Conservation (phyloP, 179 eudicot genomes). For the Actinidia arguta region DNA sequence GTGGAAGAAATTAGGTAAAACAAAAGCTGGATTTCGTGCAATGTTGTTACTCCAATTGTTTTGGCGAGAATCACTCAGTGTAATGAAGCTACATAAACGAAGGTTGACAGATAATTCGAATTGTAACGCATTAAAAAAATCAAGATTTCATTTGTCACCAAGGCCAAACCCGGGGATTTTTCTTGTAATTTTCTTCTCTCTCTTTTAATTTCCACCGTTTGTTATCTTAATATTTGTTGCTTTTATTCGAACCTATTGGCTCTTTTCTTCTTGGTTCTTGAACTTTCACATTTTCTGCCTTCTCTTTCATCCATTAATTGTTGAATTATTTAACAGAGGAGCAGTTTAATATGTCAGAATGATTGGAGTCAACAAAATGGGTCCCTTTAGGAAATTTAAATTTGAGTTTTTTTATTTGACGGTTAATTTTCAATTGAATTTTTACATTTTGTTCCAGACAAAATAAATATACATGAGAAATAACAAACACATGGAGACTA, state of each 20-base stretch:
- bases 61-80: too few relatives aligned
- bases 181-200: too few relatives aligned
- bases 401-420: not conserved
- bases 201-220: too few relatives aligned
- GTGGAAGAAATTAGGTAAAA: too few relatives aligned
- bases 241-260: not conserved
- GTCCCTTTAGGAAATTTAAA: not conserved
- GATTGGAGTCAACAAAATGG: slow-evolving; percentile 3
- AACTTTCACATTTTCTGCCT: not conserved
- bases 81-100: too few relatives aligned
- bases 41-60: too few relatives aligned
- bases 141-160: too few relatives aligned
- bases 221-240: not conserved
- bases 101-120: too few relatives aligned
- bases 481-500: not conserved
- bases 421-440: slow-evolving; percentile 11
- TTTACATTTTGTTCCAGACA: not conserved
- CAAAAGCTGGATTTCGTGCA: too few relatives aligned
- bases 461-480: not conserved
- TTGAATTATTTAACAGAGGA: not conserved
- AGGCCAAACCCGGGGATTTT: too few relatives aligned
- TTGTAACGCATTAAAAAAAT: too few relatives aligned
- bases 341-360: not conserved
- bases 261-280: not conserved
- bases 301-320: not conserved